These are phyloP conservation scores for Suillus lakei DNA, from an alignment of 768 basidiomycete genomes.

Conservation along the genomic window DNA sequence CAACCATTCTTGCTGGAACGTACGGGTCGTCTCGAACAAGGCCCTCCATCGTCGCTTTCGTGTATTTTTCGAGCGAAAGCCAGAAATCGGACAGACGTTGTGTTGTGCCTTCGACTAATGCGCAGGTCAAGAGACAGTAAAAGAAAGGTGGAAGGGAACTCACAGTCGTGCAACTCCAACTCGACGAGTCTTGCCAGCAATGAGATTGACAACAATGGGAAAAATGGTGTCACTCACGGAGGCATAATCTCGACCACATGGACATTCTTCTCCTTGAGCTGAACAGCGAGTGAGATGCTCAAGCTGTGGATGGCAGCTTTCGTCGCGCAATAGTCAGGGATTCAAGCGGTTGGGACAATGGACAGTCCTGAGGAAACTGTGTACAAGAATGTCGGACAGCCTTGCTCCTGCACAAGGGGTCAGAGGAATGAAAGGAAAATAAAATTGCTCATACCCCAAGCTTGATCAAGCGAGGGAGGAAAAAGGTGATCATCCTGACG, in stretches of 20 bases:
- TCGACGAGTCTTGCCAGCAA: conserved; percentile 53
- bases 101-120: conserved; percentile 59
- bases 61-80: conserved; percentile 59
- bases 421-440: not conserved
- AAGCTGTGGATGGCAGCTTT: conserved; percentile 64
- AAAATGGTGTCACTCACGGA: conserved; percentile 46
- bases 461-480: conserved; percentile 59
- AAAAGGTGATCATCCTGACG: conserved; percentile 49
- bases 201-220: not conserved
- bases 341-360: conserved; percentile 45
- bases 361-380: conserved; percentile 59
- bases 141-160: conserved; percentile 16
- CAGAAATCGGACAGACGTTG: conserved; percentile 53
- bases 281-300: conserved; percentile 48
- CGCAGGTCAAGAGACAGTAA: conserved; percentile 46
- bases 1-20: conserved; percentile 29
- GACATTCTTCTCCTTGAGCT: conserved; percentile 54
- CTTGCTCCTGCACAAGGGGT: conserved; percentile 36
- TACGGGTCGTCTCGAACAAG: conserved; percentile 40
- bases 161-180: conserved; percentile 65
- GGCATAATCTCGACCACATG: conserved; percentile 62
- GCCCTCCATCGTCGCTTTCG: conserved; percentile 41
- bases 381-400: conserved; percentile 51
- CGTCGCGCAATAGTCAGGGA: conserved; percentile 58
- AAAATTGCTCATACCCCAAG: conserved; percentile 45